Evolutionary conservation across 2,329 filamentous ascomycete genomes (phyloP).

Genomic region (Talaromyces pinophilus): DNA sequence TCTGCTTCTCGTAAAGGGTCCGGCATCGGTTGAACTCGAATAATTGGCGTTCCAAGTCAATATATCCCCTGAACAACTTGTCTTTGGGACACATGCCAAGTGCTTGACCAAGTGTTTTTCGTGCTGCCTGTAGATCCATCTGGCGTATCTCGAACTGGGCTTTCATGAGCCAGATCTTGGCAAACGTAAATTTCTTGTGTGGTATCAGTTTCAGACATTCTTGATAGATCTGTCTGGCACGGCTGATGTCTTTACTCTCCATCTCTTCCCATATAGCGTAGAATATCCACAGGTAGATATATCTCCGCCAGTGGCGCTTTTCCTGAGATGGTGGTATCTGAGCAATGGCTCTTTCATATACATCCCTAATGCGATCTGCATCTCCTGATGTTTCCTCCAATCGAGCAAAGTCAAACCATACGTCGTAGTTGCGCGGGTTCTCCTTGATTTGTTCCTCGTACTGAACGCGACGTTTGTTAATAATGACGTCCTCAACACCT

Average conservation of each 20-base stretch:
- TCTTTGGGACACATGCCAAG: conserved; percentile 96
- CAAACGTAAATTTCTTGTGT: conserved; percentile 96
- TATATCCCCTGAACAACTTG: conserved; percentile 89
- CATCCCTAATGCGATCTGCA: conserved; percentile 78
- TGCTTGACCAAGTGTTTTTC: conserved; percentile 85
- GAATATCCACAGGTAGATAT: conserved; percentile 97
- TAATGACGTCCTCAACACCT: conserved; percentile 90
- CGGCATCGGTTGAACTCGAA: conserved; percentile 93
- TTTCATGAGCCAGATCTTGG: conserved; percentile 92
- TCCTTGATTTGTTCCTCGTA: conserved; percentile 95
- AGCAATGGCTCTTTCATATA: conserved; percentile 93
- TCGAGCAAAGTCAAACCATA: conserved; percentile 93
- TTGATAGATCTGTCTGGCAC: conserved; percentile 86
- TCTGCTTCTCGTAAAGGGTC: conserved; percentile 88
- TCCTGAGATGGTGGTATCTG: conserved; percentile 94
- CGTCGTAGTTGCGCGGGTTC: conserved; percentile 94
- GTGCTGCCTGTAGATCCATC: conserved; percentile 72
- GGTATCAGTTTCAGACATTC: conserved; percentile 85
- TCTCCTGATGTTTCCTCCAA: conserved; percentile 86
- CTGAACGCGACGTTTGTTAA: conserved; percentile 88
- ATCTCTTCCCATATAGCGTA: conserved; percentile 95
- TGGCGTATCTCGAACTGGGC: conserved; percentile 93
- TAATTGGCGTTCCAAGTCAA: conserved; percentile 87
- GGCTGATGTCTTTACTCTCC: conserved; percentile 73
- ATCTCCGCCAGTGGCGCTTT: conserved; percentile 94